Conservation (phyloP, 805 yeast species). For the Candida qinlingensis region DNA sequence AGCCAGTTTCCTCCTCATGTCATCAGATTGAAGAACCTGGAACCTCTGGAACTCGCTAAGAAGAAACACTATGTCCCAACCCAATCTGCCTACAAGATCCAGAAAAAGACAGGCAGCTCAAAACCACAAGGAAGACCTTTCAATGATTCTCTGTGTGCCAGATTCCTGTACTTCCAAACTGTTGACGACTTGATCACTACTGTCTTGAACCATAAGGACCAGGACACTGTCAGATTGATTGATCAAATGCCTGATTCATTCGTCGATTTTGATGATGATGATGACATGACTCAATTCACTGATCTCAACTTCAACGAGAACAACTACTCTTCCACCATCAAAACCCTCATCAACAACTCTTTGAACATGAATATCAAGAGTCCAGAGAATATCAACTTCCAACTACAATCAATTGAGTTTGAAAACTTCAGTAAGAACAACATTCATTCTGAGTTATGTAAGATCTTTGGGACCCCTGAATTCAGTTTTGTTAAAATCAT, state of each 20-base stretch:
- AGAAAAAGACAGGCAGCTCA: slow-evolving; percentile 4
- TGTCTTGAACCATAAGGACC: slow-evolving; percentile 11
- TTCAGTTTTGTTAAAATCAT: slow-evolving; percentile 34
- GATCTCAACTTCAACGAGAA: background rate
- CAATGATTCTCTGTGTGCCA: slow-evolving; percentile 22
- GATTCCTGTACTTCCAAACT: slow-evolving; percentile 22
- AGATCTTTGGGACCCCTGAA: slow-evolving; percentile 11
- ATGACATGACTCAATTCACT: slow-evolving; percentile 4
- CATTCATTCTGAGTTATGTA: slow-evolving; percentile 18
- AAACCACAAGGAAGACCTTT: slow-evolving; percentile 27
- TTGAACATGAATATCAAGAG: slow-evolving; percentile 15
- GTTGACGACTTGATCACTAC: slow-evolving; percentile 21
- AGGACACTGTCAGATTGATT: slow-evolving; percentile 9
- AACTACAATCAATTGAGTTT: slow-evolving; percentile 17
- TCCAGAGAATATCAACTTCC: slow-evolving; percentile 5
- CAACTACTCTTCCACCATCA: background rate
- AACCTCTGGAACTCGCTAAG: slow-evolving; percentile 23
- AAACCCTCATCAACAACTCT: slow-evolving; percentile 6
- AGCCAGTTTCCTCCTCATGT: slow-evolving; percentile 16
- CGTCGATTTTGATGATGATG: slow-evolving; percentile 5
- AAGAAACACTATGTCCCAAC: slow-evolving; percentile 21
- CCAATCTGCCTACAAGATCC: slow-evolving; percentile 4
- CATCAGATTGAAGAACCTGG: slow-evolving; percentile 17
- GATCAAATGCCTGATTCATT: background rate
- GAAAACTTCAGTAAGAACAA: slow-evolving; percentile 20